Conservation (phyloP, 768 basidiomycete genomes). For the Crucibulum laeve region DNA sequence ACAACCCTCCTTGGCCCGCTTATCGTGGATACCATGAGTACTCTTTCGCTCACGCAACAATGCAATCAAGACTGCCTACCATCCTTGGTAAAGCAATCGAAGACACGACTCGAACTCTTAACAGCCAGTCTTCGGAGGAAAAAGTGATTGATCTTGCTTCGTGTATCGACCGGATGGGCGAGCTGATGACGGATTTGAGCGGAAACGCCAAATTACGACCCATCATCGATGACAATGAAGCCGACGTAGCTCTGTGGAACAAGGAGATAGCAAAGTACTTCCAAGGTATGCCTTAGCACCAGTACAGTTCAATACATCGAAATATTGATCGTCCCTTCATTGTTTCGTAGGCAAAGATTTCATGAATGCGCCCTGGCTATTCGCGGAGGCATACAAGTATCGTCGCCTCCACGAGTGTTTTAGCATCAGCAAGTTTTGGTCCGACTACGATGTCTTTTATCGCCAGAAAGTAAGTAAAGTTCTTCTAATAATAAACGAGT, state of each 20-base stretch:
- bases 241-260: slow-evolving; percentile 94
- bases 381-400: slow-evolving; percentile 94
- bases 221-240: slow-evolving; percentile 87
- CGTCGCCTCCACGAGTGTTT: slow-evolving; percentile 91
- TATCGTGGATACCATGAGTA: slow-evolving; percentile 80
- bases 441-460: slow-evolving; percentile 92
- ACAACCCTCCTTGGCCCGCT: slow-evolving; percentile 82
- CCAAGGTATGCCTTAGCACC: slow-evolving; percentile 56
- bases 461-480: slow-evolving; percentile 64
- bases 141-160: slow-evolving; percentile 76
- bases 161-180: slow-evolving; percentile 88
- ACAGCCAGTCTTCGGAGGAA: slow-evolving; percentile 81
- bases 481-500: neutral
- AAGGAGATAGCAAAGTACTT: slow-evolving; percentile 95
- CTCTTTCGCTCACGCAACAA: slow-evolving; percentile 87
- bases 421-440: slow-evolving; percentile 87
- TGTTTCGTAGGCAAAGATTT: slow-evolving; percentile 67
- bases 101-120: slow-evolving; percentile 84
- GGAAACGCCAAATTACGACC: slow-evolving; percentile 81
- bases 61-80: slow-evolving; percentile 93
- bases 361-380: slow-evolving; percentile 96
- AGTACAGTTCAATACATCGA: neutral
- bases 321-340: neutral
- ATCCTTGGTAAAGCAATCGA: slow-evolving; percentile 96
- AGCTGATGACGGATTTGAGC: slow-evolving; percentile 83